Evolutionary conservation across 768 basidiomycete species (phyloP).

Genomic region (Trametes maxima): DNA sequence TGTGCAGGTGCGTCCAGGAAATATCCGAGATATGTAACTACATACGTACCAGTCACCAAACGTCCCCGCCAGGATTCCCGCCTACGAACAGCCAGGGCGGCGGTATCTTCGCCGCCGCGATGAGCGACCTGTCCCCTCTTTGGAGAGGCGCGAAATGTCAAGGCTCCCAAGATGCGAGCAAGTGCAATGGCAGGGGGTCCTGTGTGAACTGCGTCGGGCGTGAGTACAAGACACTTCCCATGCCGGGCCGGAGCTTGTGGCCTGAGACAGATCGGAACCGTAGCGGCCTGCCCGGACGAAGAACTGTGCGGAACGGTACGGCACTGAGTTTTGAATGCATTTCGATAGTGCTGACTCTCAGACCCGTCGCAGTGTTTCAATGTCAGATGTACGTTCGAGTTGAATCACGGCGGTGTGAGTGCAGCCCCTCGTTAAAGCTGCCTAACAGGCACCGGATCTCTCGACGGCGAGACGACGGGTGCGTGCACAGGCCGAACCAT

Average conservation of each 20-base stretch:
- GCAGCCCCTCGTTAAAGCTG: no score
- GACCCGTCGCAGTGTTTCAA: constrained; percentile 33
- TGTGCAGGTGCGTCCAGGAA: constrained; percentile 12
- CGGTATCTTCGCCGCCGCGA: constrained; percentile 36
- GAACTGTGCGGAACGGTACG: constrained; percentile 24
- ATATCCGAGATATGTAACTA: no score
- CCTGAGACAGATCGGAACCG: no score
- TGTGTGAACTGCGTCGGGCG: constrained; percentile 36
- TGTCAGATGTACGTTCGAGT: constrained; percentile 27
- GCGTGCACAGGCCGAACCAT: constrained; percentile 35
- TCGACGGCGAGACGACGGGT: constrained; percentile 33
- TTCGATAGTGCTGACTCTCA: neutral
- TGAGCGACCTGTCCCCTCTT: constrained; percentile 36
- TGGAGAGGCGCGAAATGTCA: constrained; percentile 35
- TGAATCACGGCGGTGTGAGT: neutral
- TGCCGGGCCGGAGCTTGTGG: neutral
- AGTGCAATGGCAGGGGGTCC: constrained; percentile 30
- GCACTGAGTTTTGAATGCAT: neutral
- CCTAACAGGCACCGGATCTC: constrained; percentile 30
- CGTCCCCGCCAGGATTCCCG: constrained; percentile 28
- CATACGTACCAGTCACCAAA: neutral
- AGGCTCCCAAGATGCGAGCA: constrained; percentile 32
- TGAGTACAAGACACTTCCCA: no score
- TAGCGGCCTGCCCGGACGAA: constrained; percentile 29
- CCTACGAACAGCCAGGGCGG: constrained; percentile 35